These are phyloP conservation scores for Chenopodium berlandieri DNA, from an alignment of 148 eudicot genomes.

Conservation along the genomic window DNA sequence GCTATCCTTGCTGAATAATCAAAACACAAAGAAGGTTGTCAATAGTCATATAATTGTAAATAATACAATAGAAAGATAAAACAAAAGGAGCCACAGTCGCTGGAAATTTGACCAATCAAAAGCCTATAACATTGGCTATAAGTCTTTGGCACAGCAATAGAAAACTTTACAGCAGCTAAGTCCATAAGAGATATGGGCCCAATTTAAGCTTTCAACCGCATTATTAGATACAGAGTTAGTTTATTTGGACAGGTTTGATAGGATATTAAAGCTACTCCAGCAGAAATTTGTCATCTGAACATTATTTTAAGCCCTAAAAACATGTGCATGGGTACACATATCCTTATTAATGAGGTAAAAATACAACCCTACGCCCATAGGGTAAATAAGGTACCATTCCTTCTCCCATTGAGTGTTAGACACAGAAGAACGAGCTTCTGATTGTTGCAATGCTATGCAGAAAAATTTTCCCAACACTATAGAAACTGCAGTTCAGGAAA, in stretches of 20 bases:
- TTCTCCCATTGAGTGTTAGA: not conserved
- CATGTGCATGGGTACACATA: not conserved
- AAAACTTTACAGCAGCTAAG: not conserved
- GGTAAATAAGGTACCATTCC: not conserved
- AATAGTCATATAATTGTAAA: constrained; percentile 7
- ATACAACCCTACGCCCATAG: not conserved
- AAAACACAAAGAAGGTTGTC: constrained; percentile 5
- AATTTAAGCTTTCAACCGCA: not conserved
- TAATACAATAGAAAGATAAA: not conserved
- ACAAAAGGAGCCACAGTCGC: not conserved
- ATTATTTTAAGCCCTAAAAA: not conserved
- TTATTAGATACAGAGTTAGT: too few species aligned
- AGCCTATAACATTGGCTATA: not conserved
- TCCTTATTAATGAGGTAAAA: not conserved
- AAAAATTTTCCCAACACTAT: not conserved
- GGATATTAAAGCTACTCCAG: not conserved
- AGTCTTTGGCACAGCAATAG: not conserved
- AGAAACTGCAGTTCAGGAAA: not conserved
- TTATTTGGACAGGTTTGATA: not conserved
- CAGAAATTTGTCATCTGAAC: not conserved
- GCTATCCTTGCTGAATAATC: constrained; percentile 53
- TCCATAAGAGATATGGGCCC: not conserved
- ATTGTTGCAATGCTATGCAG: not conserved
- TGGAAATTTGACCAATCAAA: not conserved
- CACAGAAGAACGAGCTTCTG: not conserved